These are phyloP conservation scores for Aspergillus japonicus DNA, from an alignment of 2,329 filamentous ascomycete species.

Conservation along the genomic window DNA sequence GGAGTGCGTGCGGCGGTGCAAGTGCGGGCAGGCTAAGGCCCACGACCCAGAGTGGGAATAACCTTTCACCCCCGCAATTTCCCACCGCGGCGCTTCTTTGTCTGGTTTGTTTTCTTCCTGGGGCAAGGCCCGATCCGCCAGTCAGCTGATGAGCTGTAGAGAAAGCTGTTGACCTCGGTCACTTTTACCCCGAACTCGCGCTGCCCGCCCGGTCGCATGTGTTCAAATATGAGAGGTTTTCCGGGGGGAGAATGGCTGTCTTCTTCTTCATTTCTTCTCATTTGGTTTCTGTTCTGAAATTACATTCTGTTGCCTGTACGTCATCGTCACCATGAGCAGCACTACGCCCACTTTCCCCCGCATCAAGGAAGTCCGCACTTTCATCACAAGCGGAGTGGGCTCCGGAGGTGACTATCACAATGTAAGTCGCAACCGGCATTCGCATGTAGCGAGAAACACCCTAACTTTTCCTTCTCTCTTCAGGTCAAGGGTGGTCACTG, in stretches of 20 bases:
- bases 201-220: conserved; percentile 8
- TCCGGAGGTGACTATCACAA: conserved; percentile 73
- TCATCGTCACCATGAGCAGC: conserved; percentile 30
- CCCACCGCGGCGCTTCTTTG: no score
- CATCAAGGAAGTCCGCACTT: conserved; percentile 48
- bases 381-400: conserved; percentile 48
- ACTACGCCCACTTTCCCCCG: conserved; percentile 37
- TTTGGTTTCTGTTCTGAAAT: conserved; percentile 6
- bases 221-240: conserved; percentile 20
- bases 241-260: conserved; percentile 5
- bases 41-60: background rate
- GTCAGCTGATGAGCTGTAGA: background rate
- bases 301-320: background rate
- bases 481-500: conserved; percentile 58
- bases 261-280: conserved; percentile 10
- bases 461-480: background rate
- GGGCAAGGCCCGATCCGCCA: background rate
- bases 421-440: conserved; percentile 55
- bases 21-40: no score
- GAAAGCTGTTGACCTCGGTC: conserved; percentile 9
- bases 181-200: conserved; percentile 31
- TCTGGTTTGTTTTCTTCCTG: no score
- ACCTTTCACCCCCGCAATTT: background rate
- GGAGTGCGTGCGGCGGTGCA: no score
- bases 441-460: background rate